Evolutionary conservation across 352 stramenopile genomes (phyloP).

Genomic region (Phytophthora foliorum): DNA sequence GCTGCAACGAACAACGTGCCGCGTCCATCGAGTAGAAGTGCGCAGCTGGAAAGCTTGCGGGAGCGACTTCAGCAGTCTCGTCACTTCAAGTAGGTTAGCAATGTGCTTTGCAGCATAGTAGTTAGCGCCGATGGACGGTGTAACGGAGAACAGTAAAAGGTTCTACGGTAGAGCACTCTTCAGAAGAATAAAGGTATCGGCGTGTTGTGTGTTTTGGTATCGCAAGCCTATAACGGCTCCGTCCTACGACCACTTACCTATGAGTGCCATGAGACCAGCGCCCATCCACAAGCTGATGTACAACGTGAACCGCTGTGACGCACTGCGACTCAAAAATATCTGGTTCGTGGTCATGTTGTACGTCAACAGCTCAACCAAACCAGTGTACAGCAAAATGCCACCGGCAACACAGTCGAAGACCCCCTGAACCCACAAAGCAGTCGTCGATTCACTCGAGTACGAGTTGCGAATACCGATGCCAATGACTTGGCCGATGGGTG

Average conservation of each 20-base stretch:
- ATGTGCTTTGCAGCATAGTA: too few relatives aligned
- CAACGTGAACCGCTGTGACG: constrained; percentile 43
- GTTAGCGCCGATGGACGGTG: constrained; percentile 15
- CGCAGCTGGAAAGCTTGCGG: constrained; percentile 37
- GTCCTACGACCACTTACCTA: constrained; percentile 69
- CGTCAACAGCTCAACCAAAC: constrained; percentile 72
- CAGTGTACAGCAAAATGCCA: constrained; percentile 78
- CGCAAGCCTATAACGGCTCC: too few relatives aligned
- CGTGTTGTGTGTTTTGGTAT: background rate
- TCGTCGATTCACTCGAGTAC: constrained; percentile 56
- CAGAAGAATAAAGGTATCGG: background rate
- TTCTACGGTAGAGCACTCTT: background rate
- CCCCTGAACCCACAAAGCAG: constrained; percentile 69
- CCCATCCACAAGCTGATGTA: constrained; percentile 60
- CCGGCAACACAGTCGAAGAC: constrained; percentile 72
- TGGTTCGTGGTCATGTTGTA: constrained; percentile 77
- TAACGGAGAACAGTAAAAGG: background rate
- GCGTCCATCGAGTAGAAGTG: constrained; percentile 34
- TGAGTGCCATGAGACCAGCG: constrained; percentile 63
- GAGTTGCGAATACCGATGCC: constrained; percentile 64
- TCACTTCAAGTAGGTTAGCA: constrained; percentile 34
- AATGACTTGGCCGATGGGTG: constrained; percentile 61
- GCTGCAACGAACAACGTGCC: constrained; percentile 10
- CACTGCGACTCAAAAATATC: constrained; percentile 48
- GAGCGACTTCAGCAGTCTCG: constrained; percentile 47